Evolutionary conservation across 139 green algal genomes (phyloP), one percentile per base, ranked within the genome.

Genomic region (Picochlorum sp.): DNA sequence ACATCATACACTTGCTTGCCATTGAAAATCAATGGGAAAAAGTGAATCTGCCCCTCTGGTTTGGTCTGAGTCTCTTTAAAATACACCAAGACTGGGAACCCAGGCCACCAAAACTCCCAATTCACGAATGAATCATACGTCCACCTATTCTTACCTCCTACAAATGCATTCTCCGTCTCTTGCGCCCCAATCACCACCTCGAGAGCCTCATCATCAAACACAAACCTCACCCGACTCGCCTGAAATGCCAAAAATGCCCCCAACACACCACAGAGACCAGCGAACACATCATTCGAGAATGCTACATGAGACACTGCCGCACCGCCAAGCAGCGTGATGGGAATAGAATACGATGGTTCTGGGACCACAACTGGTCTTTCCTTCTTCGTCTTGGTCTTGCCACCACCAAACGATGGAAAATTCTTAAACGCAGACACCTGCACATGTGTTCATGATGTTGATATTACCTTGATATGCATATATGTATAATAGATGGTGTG

Each of bases 61-160:
- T 95, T 96, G 4, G 93, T 98, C 74, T 98, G 90, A 21, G 72
- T 96, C 80, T 98, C 93, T 89, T 97, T 98, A 83, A 97, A 98
- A 79, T 97, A 97, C 1, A 96, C 87, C 14, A 98, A 80, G 11
- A 97, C 74, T 21, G 93, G 93, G 77, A 98, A 97, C 4, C 49
- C 67, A 0, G 93, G 90, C 79, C 81, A 98, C 92, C 92, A 95
- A 46, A 94, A 82, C 84, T 96, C 90, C 82, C 89, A 95, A 79
- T 95, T 96, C 34, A 84, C 71, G 66, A 97, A 95, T 15, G 73
- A 81, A 66, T 86, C 67, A 68, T 90, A 96, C 1, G 63, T 61
- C 89, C 89, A 96, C 6, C 72, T 64, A 80, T 94, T 96, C 28
- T 69, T 58, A 21, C 89, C 89, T 7, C 89, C 89, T 14, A 95